phyloP scores from a whole-genome alignment of 2,329 filamentous ascomycete species.

The Neonectria magnoliae region DNA sequence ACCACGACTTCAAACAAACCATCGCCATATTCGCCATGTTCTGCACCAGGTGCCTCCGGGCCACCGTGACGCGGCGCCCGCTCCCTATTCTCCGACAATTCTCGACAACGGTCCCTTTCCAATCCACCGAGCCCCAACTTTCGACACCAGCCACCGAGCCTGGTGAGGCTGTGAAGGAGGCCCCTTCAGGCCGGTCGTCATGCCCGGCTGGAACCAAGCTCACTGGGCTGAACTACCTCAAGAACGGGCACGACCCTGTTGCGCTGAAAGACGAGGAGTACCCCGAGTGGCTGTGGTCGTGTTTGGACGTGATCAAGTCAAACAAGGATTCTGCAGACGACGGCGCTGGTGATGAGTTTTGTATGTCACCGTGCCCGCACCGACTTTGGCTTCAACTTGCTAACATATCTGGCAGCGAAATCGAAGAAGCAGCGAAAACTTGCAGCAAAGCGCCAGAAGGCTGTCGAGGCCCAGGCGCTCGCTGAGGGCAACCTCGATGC shows the following conservation, averaged over 20 bases:
- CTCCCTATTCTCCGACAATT: conserved; percentile 50
- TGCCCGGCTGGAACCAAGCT: conserved; percentile 76
- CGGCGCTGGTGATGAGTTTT: conserved; percentile 78
- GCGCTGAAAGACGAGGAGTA: conserved; percentile 80
- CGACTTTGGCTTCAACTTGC: conserved; percentile 7
- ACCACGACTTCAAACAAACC: conserved; percentile 40
- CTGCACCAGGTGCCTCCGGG: conserved; percentile 61
- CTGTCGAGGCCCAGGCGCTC: conserved; percentile 67
- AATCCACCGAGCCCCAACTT: conserved; percentile 51
- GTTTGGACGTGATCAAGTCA: conserved; percentile 71
- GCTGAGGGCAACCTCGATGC: conserved; percentile 73
- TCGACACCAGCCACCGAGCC: conserved; percentile 48
- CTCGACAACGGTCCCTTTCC: conserved; percentile 51
- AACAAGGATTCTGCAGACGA: conserved; percentile 59
- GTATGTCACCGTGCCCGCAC: conserved; percentile 60
- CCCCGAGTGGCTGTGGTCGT: conserved; percentile 82
- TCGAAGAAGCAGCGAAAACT: conserved; percentile 82
- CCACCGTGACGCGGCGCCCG: conserved; percentile 47
- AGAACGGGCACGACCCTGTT: conserved; percentile 77
- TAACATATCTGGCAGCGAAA: conserved; percentile 67
- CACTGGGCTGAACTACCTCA: conserved; percentile 80
- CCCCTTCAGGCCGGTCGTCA: conserved; percentile 54
- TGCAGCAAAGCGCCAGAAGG: conserved; percentile 72
- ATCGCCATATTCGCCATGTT: conserved; percentile 49
- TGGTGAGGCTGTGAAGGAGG: conserved; percentile 45